Evolutionary conservation across 225 moss, liverwort and hornwort species (phyloP).

Genomic region (Neckera pumila): DNA sequence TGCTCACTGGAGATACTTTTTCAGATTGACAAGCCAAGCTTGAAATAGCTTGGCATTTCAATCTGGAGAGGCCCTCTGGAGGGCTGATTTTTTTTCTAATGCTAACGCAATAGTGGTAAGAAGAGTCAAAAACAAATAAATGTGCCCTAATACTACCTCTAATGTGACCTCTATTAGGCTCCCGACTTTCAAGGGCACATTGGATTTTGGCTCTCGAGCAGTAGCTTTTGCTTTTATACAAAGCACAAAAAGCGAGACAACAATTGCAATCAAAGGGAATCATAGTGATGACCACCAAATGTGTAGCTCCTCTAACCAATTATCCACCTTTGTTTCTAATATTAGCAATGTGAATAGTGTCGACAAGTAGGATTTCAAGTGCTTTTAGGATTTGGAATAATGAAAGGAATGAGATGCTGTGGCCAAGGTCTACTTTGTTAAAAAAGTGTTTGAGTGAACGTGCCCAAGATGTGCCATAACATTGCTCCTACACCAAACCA

Average conservation of each 20-base stretch:
- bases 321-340: fast-evolving
- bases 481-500: fast-evolving
- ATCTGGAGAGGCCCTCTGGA: too few relatives aligned
- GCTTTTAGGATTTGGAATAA: fast-evolving
- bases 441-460: fast-evolving
- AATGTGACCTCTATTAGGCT: neutral
- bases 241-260: fast-evolving
- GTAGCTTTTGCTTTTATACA: neutral
- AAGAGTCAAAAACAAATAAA: neutral
- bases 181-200: too few relatives aligned
- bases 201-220: fast-evolving
- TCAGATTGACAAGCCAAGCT: too few relatives aligned
- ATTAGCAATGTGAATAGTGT: fast-evolving
- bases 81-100: too few relatives aligned
- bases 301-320: neutral
- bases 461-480: fast-evolving
- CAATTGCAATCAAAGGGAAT: fast-evolving
- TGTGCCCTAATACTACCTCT: fast-evolving
- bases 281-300: fast-evolving
- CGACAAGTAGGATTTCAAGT: fast-evolving
- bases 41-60: too few relatives aligned
- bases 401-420: fast-evolving
- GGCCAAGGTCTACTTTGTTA: fast-evolving
- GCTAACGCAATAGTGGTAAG: fast-evolving
- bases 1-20: too few relatives aligned